Base-by-base conservation (phyloP, 2,329 filamentous ascomycete species). In the Pseudopyricularia cyperi region DNA sequence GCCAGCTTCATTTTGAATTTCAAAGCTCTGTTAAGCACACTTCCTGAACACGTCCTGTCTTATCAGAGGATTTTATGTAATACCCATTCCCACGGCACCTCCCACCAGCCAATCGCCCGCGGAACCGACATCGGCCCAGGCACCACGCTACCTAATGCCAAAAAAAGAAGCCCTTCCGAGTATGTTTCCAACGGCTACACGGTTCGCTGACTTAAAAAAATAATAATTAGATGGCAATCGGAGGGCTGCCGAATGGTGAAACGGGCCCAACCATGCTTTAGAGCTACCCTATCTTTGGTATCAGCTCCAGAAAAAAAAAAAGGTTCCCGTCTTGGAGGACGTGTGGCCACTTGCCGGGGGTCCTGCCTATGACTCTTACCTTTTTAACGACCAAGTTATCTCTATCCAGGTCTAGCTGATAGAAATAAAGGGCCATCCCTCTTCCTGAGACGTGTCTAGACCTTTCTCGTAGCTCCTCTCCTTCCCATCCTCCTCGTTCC, bases 121-220 rank as follows among this genome's bases (percentile, higher is more conserved):
- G 17, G 35, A 32, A 51, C 49, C 49, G 49, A 51, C 49, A 51
- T 51, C 49, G 49, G 49, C 49, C 37, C n/a, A 34, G 49, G 49
- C 17, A 34, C 46, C 17, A 17, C 26, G 28, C n/a, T 48, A 17
- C 46, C 19, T 17, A 33, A 47, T 17, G 30, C 46, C 3, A 48
- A 32, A 48, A 26, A 17, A 30, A 28, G 17, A 34, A n/a, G n/a
- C 32, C 14, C 28, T n/a, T 11, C 5, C 46, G 12, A 22, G 28
- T 28, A 8, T 12, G 9, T 22, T 8, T 15, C 35, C 35, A 15
- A 15, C 4, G n/a, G 32, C 12, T 33, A 22, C 37, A 42, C 17
- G 17, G 37, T 19, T 15, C 34, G 19, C n/a, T 19, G 37, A 42
- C 22, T 19, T 19, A 33, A 33, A 7, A 7, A 33, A 33, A 42